A percentile compares a stretch with the other conserved stretches of the same genome.
phyloP scores from a whole-genome alignment of 2,329 filamentous ascomycete species.

The Epichloe bromicola region DNA sequence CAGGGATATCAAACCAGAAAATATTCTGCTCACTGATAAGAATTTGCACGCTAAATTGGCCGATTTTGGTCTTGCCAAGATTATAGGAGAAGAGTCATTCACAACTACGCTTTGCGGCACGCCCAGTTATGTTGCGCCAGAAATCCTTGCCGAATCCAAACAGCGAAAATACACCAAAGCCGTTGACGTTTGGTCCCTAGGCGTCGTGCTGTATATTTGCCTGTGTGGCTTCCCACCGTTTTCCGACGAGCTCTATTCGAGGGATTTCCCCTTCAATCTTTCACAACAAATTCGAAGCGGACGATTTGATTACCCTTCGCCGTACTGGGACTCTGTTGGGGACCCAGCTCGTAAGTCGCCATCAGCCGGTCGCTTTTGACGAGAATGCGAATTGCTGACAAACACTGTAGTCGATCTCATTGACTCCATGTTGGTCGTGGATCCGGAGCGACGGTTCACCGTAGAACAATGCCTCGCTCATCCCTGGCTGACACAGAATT shows the following conservation, averaged over 20 bases:
- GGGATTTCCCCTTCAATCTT: conserved; percentile 72
- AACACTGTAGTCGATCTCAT: conserved; percentile 58
- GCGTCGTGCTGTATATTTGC: conserved; percentile 96
- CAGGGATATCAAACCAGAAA: conserved; percentile 94
- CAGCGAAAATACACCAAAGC: conserved; percentile 85
- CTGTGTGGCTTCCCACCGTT: conserved; percentile 95
- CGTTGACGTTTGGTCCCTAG: conserved; percentile 92
- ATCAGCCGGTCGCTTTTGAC: too few species aligned
- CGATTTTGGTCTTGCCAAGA: conserved; percentile 94
- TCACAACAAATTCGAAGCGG: conserved; percentile 84
- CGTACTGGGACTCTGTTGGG: conserved; percentile 60
- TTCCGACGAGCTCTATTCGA: conserved; percentile 77
- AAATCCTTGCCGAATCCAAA: conserved; percentile 74
- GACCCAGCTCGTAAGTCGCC: conserved; percentile 52
- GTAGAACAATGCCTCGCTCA: conserved; percentile 86
- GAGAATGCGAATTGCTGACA: not conserved
- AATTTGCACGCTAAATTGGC: conserved; percentile 80
- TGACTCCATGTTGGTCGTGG: conserved; percentile 84
- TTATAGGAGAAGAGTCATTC: conserved; percentile 96
- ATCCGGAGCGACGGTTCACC: conserved; percentile 70
- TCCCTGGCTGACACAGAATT: conserved; percentile 65
- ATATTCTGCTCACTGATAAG: conserved; percentile 80
- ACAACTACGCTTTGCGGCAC: conserved; percentile 93
- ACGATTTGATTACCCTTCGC: conserved; percentile 86
- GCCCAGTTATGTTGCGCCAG: conserved; percentile 92